phyloP scores from a whole-genome alignment of 1,139 yeast genomes.

The Pneumocystis murina region DNA sequence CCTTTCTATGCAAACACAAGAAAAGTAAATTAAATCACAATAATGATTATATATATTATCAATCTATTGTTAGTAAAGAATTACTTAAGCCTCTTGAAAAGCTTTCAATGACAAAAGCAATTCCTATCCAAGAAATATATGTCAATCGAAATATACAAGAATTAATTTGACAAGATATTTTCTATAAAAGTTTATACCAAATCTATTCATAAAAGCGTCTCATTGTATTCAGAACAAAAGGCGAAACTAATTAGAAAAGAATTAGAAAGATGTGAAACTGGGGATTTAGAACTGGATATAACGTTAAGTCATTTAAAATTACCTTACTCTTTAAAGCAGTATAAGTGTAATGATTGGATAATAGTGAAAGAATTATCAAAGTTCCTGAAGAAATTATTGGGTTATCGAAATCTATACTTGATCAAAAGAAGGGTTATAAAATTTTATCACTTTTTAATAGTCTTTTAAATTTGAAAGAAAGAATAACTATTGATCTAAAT shows the following conservation, averaged over 20 bases:
- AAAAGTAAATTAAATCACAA: constrained; percentile 51
- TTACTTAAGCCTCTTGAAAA: constrained; percentile 46
- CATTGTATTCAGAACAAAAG: constrained; percentile 79
- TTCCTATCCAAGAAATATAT: constrained; percentile 41
- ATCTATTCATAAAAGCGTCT: constrained; percentile 70
- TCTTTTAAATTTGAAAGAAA: not conserved
- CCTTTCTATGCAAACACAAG: constrained; percentile 24
- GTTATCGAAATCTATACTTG: not conserved
- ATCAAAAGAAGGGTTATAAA: not conserved
- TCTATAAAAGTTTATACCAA: constrained; percentile 69
- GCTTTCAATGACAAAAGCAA: constrained; percentile 61
- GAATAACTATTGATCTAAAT: not conserved
- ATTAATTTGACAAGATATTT: constrained; percentile 41
- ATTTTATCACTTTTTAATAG: not conserved
- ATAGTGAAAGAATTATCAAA: not conserved
- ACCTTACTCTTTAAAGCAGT: constrained; percentile 48
- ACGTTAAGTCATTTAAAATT: constrained; percentile 66
- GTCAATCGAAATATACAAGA: constrained; percentile 36
- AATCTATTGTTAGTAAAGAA: constrained; percentile 46
- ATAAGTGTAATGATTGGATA: constrained; percentile 26
- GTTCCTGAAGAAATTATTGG: not conserved
- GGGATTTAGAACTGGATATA: constrained; percentile 64
- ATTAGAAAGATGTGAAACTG: constrained; percentile 59
- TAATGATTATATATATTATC: constrained; percentile 83
- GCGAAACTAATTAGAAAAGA: constrained; percentile 62